Conservation (phyloP, 2,329 filamentous ascomycete species). For the Pseudonectria buxi region DNA sequence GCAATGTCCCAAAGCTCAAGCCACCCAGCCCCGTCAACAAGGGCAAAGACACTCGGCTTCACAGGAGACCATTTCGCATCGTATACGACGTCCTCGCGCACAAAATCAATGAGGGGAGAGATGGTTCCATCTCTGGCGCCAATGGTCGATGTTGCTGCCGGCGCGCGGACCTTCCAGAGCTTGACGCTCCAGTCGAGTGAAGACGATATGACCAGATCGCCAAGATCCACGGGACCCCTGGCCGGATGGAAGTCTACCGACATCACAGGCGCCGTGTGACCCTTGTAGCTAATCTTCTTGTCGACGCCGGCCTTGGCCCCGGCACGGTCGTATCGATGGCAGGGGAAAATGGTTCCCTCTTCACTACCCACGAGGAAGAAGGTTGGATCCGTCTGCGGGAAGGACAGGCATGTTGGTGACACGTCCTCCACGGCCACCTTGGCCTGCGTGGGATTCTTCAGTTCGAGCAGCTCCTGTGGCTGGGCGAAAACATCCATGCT, state of each 20-base stretch:
- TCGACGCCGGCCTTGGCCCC: constrained; percentile 96
- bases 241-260: constrained; percentile 93
- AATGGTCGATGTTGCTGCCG: constrained; percentile 62
- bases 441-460: constrained; percentile 76
- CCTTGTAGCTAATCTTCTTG: constrained; percentile 76
- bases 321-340: constrained; percentile 93
- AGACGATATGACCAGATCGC: constrained; percentile 86
- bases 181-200: constrained; percentile 97
- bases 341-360: constrained; percentile 93
- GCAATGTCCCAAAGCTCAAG: constrained; percentile 95
- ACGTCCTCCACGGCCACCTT: constrained; percentile 79
- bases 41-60: constrained; percentile 87
- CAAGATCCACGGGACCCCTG: constrained; percentile 85
- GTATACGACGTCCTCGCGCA: constrained; percentile 93
- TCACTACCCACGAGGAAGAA: constrained; percentile 97
- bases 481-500: constrained; percentile 96
- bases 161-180: constrained; percentile 87
- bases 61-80: constrained; percentile 93
- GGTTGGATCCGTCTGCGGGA: constrained; percentile 90
- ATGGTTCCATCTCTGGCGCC: constrained; percentile 48
- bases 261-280: constrained; percentile 92
- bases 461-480: constrained; percentile 86
- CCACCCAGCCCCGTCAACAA: constrained; percentile 87
- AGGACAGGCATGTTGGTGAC: constrained; percentile 88
- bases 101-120: constrained; percentile 77